A percentile compares a stretch with the other conserved stretches of the same genome.
Conservation (phyloP, 495 filamentous ascomycete genomes). For the Bacidia rubella region DNA sequence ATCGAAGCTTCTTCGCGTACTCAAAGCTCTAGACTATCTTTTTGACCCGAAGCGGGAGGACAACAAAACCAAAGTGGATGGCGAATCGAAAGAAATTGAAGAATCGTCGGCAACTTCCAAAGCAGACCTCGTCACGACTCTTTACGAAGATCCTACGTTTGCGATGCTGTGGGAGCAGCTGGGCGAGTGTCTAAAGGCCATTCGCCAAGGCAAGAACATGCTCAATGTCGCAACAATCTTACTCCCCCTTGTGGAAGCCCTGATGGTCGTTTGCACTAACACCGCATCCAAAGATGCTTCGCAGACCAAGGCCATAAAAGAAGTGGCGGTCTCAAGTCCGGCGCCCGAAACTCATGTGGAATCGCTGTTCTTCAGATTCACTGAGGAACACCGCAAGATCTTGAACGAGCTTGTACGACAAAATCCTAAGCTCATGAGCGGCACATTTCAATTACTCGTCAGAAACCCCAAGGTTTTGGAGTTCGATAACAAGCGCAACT, state of each 20-base stretch:
- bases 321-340: constrained; percentile 62
- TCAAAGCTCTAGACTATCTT: constrained; percentile 90
- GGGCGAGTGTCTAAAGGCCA: constrained; percentile 79
- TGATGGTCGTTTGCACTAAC: constrained; percentile 99
- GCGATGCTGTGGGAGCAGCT: constrained; percentile 82
- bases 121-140: constrained; percentile 68
- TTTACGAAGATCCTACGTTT: constrained; percentile 88
- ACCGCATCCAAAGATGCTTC: constrained; percentile 63
- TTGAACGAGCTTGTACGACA: constrained; percentile 95
- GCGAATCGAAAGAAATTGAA: constrained; percentile 23
- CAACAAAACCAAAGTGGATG: constrained; percentile 38
- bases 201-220: constrained; percentile 84
- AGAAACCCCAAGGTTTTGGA: constrained; percentile 98
- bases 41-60: constrained; percentile 62
- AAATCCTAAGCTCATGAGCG: constrained; percentile 96
- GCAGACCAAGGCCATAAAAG: constrained; percentile 44
- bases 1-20: constrained; percentile 81
- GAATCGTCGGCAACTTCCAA: constrained; percentile 28
- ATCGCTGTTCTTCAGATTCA: constrained; percentile 93
- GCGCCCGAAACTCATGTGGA: constrained; percentile 73
- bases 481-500: constrained; percentile 99
- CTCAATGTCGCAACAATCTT: constrained; percentile 93
- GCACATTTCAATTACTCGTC: constrained; percentile 85
- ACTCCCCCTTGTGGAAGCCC: constrained; percentile 79
- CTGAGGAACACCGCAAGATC: constrained; percentile 94